phyloP scores from a whole-genome alignment of 2,329 filamentous ascomycete genomes.

The Aspergillus niger region DNA sequence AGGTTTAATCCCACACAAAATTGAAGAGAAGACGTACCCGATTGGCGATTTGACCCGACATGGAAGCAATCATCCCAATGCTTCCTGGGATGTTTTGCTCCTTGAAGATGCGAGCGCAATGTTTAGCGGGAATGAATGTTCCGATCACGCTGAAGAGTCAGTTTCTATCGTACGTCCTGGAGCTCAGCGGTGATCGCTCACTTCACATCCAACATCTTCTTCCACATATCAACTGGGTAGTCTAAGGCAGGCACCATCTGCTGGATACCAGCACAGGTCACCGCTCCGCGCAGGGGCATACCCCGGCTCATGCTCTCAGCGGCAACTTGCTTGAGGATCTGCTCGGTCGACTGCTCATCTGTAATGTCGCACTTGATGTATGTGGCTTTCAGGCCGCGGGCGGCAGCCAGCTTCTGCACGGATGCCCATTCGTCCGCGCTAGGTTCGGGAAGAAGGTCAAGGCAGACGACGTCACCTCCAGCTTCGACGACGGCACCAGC shows the following conservation, averaged over 20 bases:
- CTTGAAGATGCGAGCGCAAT: conserved; percentile 53
- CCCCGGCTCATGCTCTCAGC: conserved; percentile 20
- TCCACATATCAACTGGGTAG: conserved; percentile 43
- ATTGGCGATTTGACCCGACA: conserved; percentile 69
- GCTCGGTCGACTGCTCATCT: conserved; percentile 44
- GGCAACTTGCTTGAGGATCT: conserved; percentile 41
- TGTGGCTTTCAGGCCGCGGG: conserved; percentile 37
- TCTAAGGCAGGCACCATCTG: conserved; percentile 51
- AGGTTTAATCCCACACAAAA: neutral
- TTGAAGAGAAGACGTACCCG: conserved; percentile 32
- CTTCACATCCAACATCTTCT: conserved; percentile 41
- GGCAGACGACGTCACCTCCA: conserved; percentile 52
- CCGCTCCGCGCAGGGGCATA: conserved; percentile 30
- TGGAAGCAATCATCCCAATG: conserved; percentile 69
- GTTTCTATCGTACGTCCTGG: neutral
- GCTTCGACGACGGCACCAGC: conserved; percentile 54
- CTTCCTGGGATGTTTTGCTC: conserved; percentile 58
- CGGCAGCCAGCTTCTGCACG: conserved; percentile 46
- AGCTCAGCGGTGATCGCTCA: conserved; percentile 7
- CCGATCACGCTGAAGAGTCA: conserved; percentile 32
- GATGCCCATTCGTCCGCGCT: conserved; percentile 43
- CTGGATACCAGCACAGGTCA: conserved; percentile 55
- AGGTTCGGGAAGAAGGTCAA: conserved; percentile 47
- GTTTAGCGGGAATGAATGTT: conserved; percentile 40
- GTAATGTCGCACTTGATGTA: conserved; percentile 54